These are phyloP conservation scores for Starmerella riodocensis DNA, from an alignment of 805 yeast species.

Conservation along the genomic window DNA sequence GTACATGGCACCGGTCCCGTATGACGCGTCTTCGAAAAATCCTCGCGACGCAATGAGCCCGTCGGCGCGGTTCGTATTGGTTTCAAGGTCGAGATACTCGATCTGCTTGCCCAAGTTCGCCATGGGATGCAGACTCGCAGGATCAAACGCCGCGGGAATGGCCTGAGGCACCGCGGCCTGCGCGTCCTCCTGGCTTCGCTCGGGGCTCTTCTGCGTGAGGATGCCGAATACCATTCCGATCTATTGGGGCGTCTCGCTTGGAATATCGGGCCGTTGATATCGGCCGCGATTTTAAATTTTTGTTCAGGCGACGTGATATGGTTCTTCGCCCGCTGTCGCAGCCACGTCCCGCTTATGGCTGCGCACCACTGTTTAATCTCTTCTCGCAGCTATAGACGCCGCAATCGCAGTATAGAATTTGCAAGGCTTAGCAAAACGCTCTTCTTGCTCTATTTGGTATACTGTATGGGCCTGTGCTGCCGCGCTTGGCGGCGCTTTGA, in stretches of 20 bases:
- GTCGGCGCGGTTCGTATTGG: conserved; percentile 36
- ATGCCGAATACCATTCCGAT: conserved; percentile 9
- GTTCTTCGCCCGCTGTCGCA: no score
- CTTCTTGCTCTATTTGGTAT: no score
- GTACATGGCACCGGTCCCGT: conserved; percentile 93
- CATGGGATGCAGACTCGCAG: conserved; percentile 70
- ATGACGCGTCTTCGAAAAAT: conserved; percentile 94
- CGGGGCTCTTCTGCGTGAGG: conserved; percentile 3
- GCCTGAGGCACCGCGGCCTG: conserved; percentile 11
- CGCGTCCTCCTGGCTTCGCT: conserved; percentile 5
- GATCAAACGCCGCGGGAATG: conserved; percentile 36
- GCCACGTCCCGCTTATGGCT: no score
- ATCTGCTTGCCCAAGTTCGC: conserved; percentile 85
- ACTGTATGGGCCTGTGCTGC: no score
- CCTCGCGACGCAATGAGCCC: conserved; percentile 92
- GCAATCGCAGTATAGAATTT: no score
- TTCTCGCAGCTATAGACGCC: no score
- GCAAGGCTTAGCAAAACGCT: no score
- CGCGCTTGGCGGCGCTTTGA: no score
- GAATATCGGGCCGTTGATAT: no score
- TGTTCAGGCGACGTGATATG: no score
- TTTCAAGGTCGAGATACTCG: conserved; percentile 77
- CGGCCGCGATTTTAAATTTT: no score
- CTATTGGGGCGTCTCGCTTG: background rate
- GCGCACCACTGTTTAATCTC: no score